Evolutionary conservation across 345 rosid genomes (phyloP), one percentile per base, ranked within the genome.

Genomic region (Eucalyptus pumila): DNA sequence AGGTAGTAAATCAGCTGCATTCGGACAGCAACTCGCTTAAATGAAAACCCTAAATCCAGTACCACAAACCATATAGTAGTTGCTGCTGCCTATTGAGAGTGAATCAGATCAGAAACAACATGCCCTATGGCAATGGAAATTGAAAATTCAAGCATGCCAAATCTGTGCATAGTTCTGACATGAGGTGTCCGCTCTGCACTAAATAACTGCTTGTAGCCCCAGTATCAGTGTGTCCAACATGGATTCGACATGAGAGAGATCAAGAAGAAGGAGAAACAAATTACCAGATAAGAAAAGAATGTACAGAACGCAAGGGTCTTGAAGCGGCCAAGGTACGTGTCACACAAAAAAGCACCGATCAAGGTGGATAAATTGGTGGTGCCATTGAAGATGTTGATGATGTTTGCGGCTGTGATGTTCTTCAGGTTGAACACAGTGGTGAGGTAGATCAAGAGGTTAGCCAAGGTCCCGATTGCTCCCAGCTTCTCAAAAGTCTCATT

Each of bases 401-500:
- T 86, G 89, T 88, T 90, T 27, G 88, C 40, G 16, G 89, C 91
- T 4, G 89, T 88, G 50, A 85, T 83, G 34, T 62, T 85, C 40
- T 86, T 44, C 83, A 90, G 87, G 83, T 90, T 90, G 88, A 88
- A 90, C 86, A 90, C 91, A 6, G 88, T 85, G 7, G 91, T 90
- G 21, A 90, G 87, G 51, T 90, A 90, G 56, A 90, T 85, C 32
- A 90, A 24, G 49, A 90, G 91, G 86, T 90, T 90, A 7, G 89
- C 58, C 50, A 88, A 86, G 50, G 91, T 90, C 51, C 91, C 91
- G 40, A 90, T 90, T 14, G 89, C 89, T 67, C 91, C 91, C 69
- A 90, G 89, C 89, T 90, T 90, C 91, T 90, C 91, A 72, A 90
- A 90, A 13, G 91, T 90, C 48, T 90, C 91, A 23, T 90, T 90